Evolutionary conservation across 2,329 filamentous ascomycete species (phyloP).

Genomic region (Talaromyces sp.): DNA sequence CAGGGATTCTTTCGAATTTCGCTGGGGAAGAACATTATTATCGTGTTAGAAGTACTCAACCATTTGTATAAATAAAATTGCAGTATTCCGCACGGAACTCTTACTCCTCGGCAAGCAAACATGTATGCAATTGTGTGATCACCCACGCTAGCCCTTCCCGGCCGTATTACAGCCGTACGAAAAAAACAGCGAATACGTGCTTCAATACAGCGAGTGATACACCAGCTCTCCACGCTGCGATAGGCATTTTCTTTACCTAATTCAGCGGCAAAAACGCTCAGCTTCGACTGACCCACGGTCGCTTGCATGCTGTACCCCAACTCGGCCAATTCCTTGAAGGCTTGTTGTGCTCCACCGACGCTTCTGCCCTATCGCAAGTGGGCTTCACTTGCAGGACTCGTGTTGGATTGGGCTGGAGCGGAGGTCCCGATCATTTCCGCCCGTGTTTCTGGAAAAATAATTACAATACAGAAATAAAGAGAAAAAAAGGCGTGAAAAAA

Average conservation of each 20-base stretch:
- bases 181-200: too few relatives aligned
- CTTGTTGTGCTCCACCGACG: background rate
- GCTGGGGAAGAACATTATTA: background rate
- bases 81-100: background rate
- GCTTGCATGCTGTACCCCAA: background rate
- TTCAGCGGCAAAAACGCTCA: background rate
- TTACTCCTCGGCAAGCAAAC: background rate
- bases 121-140: background rate
- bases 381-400: background rate
- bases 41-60: background rate
- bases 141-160: background rate
- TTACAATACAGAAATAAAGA: background rate
- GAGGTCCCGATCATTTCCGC: background rate
- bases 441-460: background rate
- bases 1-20: background rate
- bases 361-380: background rate
- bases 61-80: background rate
- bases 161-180: background rate
- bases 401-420: background rate
- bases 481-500: background rate
- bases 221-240: background rate
- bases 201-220: too few relatives aligned
- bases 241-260: background rate
- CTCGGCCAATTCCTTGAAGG: background rate
- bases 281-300: background rate